phyloP scores from a whole-genome alignment of 306 rosid species.

The Alnus glutinosa region DNA sequence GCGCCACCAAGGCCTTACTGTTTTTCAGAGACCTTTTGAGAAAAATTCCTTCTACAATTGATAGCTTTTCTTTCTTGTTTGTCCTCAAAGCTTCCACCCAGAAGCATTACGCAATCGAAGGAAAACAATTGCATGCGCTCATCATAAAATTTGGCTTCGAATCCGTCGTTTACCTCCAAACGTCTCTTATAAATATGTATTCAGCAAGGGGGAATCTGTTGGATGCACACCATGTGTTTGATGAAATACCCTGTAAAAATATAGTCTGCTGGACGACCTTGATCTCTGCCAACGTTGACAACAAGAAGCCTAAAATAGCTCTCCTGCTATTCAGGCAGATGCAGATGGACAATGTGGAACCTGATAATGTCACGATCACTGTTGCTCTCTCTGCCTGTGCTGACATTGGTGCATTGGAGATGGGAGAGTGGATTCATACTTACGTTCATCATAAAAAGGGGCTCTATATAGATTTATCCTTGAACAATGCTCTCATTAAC shows the following conservation, averaged over 20 bases:
- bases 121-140: conserved; percentile 49
- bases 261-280: conserved; percentile 52
- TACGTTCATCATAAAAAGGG: conserved; percentile 24
- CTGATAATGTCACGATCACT: conserved; percentile 47
- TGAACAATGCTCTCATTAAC: conserved; percentile 56
- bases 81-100: conserved; percentile 48
- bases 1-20: conserved; percentile 34
- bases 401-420: conserved; percentile 50
- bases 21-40: conserved; percentile 45
- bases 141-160: conserved; percentile 48
- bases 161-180: conserved; percentile 44
- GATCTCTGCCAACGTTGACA: conserved; percentile 60
- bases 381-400: conserved; percentile 62
- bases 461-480: conserved; percentile 38
- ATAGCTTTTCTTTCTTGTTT: conserved; percentile 49
- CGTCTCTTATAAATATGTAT: conserved; percentile 45
- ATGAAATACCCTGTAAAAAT: conserved; percentile 42
- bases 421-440: conserved; percentile 53
- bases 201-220: conserved; percentile 23
- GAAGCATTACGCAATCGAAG: conserved; percentile 31
- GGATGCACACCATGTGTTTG: conserved; percentile 45
- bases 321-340: conserved; percentile 50
- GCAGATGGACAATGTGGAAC: conserved; percentile 48
- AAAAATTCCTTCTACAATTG: conserved; percentile 35
- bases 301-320: conserved; percentile 41